Base-by-base conservation (phyloP, 352 stramenopile species). In the Saprolegnia diclina region DNA sequence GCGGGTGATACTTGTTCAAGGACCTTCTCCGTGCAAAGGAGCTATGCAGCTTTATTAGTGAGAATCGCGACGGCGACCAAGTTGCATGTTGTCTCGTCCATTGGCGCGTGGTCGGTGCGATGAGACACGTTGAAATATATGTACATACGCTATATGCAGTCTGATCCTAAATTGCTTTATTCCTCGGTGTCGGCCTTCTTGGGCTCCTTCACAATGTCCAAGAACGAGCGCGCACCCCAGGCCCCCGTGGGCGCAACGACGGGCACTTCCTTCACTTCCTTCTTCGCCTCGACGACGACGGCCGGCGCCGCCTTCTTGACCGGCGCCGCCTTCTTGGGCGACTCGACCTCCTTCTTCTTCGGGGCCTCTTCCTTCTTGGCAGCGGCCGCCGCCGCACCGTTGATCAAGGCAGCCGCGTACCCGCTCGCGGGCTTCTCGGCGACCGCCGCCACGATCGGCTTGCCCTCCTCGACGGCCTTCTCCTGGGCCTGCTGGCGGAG, bases 221-320 rank as follows among this genome's bases (percentile, higher is more conserved):
- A 68, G 54, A 94, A 94, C 73, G 89, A 90, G 42, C 85, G 85
- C 35, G 81, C 83, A 40, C 85, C 85, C 85, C 85, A 94, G 38
- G 82, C 85, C 61, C 85, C 85, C 7, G 83, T 84, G 22, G 32
- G 37, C 35, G 61, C 53, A 50, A 56, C 57, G 35, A 40, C 56
- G 1, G 54, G 42, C 38, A 53, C 52, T 16, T 65, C 48, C 56
- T 72, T 56, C 13, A 70, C 59, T 21, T 67, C 32, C 69, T 88
- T 80, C 69, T 87, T 87, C 11, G 53, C 56, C 45, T 52, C 61
- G 37, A 70, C 69, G 13, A 70, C 35, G 13, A 32, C 37, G 35
- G 48, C 74, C 81, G 83, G 32, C 29, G 50, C 42, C 32, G 50
- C 32, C 63, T 79, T 72, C 45, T 53, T 40, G 63, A 81, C 73